Conservation (phyloP, 441 rosid species). For the Gossypium gossypioides region DNA sequence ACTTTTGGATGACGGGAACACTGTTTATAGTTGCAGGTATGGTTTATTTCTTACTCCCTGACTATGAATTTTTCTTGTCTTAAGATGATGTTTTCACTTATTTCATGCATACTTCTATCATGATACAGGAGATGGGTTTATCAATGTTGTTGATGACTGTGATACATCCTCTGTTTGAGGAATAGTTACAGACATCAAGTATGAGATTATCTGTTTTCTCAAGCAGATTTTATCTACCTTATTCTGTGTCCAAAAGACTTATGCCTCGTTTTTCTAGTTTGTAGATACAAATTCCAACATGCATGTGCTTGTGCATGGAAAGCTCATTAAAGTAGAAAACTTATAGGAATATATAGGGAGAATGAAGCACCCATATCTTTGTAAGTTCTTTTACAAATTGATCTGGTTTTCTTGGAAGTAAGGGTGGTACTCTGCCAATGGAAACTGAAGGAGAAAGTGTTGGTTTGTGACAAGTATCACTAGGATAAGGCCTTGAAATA, state of each 20-base stretch:
- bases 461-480: neutral
- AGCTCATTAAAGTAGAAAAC: neutral
- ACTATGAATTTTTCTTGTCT: neutral
- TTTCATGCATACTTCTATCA: neutral
- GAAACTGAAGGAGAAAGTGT: neutral
- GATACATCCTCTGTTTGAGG: neutral
- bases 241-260: neutral
- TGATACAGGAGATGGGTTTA: neutral
- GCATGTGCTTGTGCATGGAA: neutral
- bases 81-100: neutral
- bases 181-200: neutral
- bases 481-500: neutral
- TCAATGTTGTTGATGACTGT: neutral
- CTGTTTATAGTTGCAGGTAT: slow-evolving; percentile 94
- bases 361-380: neutral
- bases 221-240: neutral
- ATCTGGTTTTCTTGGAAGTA: neutral
- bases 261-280: neutral
- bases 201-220: neutral
- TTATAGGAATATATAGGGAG: neutral
- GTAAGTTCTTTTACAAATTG: neutral
- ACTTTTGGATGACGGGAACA: slow-evolving; percentile 95
- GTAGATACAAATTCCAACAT: neutral
- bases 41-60: slow-evolving; percentile 13
- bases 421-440: neutral